Base-by-base conservation (phyloP, 83 land plant species). In the Picea abies region DNA sequence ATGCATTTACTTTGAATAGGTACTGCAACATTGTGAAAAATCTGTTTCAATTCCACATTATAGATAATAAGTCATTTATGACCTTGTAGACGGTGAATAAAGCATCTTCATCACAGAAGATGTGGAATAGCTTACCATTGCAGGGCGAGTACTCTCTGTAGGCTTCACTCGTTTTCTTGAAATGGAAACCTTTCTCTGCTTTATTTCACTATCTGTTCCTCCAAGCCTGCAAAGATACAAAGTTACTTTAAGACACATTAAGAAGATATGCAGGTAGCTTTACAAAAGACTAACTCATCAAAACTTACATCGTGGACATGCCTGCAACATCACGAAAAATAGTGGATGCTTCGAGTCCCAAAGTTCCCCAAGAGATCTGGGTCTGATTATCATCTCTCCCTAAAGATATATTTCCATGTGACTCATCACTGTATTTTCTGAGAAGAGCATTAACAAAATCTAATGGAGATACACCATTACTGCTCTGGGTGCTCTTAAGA, bases 221-320 rank as follows among this genome's bases (percentile, higher is more conserved):
- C 95, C 95, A 83, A 93, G 68, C 93, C 94, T 92, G 80, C 8
- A 60, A 29, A 1, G 56, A 82, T 32, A 16, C 12, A 29, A 61
- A 70, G 0, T 41, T 8, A 41, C 26, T 9, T 19, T 44, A 22
- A 9, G 22, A 20, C n/a, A 22, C 3, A 44, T 47, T 73, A 73
- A 72, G 12, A 20, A 41, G 22, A 41, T 47, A 63, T 37, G 20
- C 10, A 26, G 44, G 9, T 17, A 52, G 35, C 5, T 20, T 22
- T 17, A 61, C 52, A 79, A 63, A 37, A 29, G n/a, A 19, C 12
- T 5, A 10, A 63, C 5, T 52, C 5, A 15, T 35, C 25, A 69
- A 16, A 76, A 83, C 85, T 73, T 83, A 93, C 96, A 94, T 90
- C 44, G 96, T 94, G 65, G 86, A 84, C 60, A 90, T 82, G n/a